Evolutionary conservation across 73 alveolate genomes (phyloP), one percentile per base, ranked within the genome.

Genomic region (Blepharisma japonicum): DNA sequence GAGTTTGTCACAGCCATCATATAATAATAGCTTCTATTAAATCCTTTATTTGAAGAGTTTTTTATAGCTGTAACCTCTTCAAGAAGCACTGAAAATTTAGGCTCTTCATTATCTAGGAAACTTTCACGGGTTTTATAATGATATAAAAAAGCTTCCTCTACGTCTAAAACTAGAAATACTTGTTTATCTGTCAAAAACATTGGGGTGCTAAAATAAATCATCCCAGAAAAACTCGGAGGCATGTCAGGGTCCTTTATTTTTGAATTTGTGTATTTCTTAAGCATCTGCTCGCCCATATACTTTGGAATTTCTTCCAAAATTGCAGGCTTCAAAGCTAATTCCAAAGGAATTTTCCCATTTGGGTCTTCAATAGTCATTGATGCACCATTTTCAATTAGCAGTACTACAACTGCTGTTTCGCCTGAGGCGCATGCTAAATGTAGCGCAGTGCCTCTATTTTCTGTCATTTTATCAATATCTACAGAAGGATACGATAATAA

Each of bases 331-430:
- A 11, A 18, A 20, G 74, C 74, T 2, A 61, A n/a, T 25, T 61
- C 47, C 47, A 61, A 61, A 61, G 74, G 74, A 61, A 61, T 61
- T 39, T 14, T 18, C 46, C 74, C 74, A 61, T n/a, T 25, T 1
- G 39, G 74, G 47, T 61, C 74, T 39, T 61, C 74, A 61, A 61
- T 61, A 1, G 74, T 61, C 74, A 61, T 61, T 8, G 47, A 61
- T 8, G 74, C 74, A 14, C 47, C 47, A 61, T 25, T 14, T 61
- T 61, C 49, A 8, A 61, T 8, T 20, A 61, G 46, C 11, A 61
- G 48, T 2, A 9, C 39, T 18, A 61, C 74, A 5, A 61, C 23
- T 39, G 14, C 74, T 2, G 46, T 9, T 8, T 14, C 11, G n/a
- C 46, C 74, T 9, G 46, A n/a, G 14, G 14, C 74, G 23, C 74